Evolutionary conservation across 257 asterid genomes (phyloP).

Genomic region (Rubia yunnanensis): DNA sequence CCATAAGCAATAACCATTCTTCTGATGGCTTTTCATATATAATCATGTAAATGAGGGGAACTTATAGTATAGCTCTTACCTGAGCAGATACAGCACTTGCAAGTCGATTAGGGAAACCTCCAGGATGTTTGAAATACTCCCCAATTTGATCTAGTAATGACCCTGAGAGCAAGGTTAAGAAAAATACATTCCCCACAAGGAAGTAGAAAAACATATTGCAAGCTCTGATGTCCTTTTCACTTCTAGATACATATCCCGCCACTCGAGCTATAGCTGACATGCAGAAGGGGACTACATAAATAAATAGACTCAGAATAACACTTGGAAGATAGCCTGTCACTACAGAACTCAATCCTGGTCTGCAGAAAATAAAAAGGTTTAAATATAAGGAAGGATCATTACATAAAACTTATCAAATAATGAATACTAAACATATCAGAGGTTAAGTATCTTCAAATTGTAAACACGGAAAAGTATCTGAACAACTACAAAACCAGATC

Average conservation of each 20-base stretch:
- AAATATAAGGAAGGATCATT: not conserved
- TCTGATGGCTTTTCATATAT: not conserved
- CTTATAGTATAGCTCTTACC: slow-evolving; percentile 27
- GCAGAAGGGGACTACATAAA: slow-evolving; percentile 68
- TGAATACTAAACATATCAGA: not conserved
- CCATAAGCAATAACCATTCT: not conserved
- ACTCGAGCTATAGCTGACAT: slow-evolving; percentile 59
- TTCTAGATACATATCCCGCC: slow-evolving; percentile 69
- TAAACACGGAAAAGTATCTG: not conserved
- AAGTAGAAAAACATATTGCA: slow-evolving; percentile 92
- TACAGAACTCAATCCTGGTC: slow-evolving; percentile 82
- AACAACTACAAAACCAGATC: not conserved
- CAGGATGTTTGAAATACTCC: slow-evolving; percentile 68
- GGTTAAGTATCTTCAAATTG: not conserved
- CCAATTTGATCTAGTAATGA: slow-evolving; percentile 89
- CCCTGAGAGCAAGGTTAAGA: slow-evolving; percentile 80
- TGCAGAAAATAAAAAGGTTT: slow-evolving; percentile 21
- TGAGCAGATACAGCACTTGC: slow-evolving; percentile 89
- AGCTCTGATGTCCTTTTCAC: slow-evolving; percentile 73
- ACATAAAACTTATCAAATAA: not conserved
- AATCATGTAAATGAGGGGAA: not conserved
- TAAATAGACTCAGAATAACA: slow-evolving; percentile 67
- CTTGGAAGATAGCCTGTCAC: slow-evolving; percentile 91
- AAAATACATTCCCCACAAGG: slow-evolving; percentile 82
- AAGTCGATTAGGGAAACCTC: slow-evolving; percentile 72